Percentiles rank a stretch among this genome's conserved stretches.
Evolutionary conservation across 2,329 filamentous ascomycete species (phyloP).

Genomic region (Ophiostoma angusticollis): DNA sequence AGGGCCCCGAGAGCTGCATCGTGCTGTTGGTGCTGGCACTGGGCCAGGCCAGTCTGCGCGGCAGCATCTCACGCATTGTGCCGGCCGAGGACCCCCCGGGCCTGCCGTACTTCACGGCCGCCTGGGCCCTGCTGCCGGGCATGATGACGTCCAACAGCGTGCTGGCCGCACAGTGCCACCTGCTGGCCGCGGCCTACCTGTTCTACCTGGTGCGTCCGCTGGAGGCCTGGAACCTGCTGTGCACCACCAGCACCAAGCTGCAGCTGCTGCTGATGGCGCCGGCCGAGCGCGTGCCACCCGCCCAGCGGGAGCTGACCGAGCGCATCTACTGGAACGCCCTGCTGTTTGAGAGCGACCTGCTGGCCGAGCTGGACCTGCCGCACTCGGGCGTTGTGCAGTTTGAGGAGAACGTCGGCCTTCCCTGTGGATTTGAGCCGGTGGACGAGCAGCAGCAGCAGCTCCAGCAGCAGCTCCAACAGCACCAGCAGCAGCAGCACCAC

Average conservation of each 20-base stretch:
- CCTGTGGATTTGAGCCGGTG: constrained; percentile 66
- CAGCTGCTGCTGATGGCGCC: constrained; percentile 66
- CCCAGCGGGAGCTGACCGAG: constrained; percentile 60
- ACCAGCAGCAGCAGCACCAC: background rate
- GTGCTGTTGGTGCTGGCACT: constrained; percentile 66
- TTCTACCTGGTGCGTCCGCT: constrained; percentile 73
- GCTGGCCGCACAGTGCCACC: constrained; percentile 65
- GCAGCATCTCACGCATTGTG: constrained; percentile 62
- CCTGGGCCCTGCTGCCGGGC: constrained; percentile 63
- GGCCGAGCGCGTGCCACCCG: constrained; percentile 50
- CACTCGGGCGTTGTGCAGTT: constrained; percentile 75
- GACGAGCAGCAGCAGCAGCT: constrained; percentile 37
- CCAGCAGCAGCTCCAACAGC: constrained; percentile 17
- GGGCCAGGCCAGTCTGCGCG: constrained; percentile 61
- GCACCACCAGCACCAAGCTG: constrained; percentile 68
- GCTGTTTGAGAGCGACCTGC: constrained; percentile 66
- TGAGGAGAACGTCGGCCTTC: constrained; percentile 66
- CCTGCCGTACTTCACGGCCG: constrained; percentile 66
- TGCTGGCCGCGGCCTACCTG: constrained; percentile 68
- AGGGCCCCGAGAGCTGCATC: constrained; percentile 71
- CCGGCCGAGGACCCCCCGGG: constrained; percentile 60
- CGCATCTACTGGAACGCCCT: constrained; percentile 76
- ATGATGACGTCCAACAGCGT: constrained; percentile 73
- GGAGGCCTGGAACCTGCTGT: constrained; percentile 71
- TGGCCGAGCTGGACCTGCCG: constrained; percentile 68